These are phyloP conservation scores for Coemansia sp. DNA, from an alignment of 192 early-diverging fungal species.

Conservation along the genomic window DNA sequence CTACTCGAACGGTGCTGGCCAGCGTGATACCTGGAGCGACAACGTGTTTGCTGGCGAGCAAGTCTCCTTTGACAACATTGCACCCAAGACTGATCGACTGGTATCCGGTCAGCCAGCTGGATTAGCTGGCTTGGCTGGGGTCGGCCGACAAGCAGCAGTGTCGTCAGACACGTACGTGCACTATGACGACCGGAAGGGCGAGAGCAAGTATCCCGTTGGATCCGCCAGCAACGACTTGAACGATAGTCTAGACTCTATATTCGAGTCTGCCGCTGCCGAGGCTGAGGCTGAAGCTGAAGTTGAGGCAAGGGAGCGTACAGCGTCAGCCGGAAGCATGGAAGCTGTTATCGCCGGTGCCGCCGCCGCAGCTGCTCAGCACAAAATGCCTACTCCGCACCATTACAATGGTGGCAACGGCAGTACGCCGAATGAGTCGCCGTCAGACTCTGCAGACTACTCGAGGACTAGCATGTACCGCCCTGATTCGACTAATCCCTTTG, in stretches of 20 bases:
- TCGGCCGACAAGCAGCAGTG: conserved; percentile 39
- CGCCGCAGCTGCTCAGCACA: conserved; percentile 6
- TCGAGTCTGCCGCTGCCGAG: conserved; percentile 48
- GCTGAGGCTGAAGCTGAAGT: conserved; percentile 48
- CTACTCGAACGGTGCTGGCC: conserved; percentile 5
- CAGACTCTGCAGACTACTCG: conserved; percentile 24
- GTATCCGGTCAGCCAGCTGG: conserved; percentile 29
- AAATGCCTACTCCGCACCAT: conserved; percentile 29
- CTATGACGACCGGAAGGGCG: conserved; percentile 21
- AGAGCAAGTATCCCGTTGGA: conserved; percentile 8
- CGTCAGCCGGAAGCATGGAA: conserved; percentile 24
- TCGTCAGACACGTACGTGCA: conserved; percentile 52
- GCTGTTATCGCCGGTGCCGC: conserved; percentile 4
- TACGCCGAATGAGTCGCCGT: conserved; percentile 4
- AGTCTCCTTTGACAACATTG: conserved; percentile 49
- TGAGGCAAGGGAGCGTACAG: conserved; percentile 39
- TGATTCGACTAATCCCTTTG: conserved; percentile 52
- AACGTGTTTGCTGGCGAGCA: conserved; percentile 39
- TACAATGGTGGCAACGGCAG: conserved; percentile 24
- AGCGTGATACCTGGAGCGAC: conserved; percentile 35
- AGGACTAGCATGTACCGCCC: conserved; percentile 37
- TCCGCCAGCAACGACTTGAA: conserved; percentile 15
- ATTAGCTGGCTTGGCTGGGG: conserved; percentile 40
- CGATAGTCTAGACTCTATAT: conserved; percentile 53
- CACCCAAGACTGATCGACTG: conserved; percentile 41